Evolutionary conservation across 2,329 filamentous ascomycete species (phyloP), one percentile per base, ranked within the genome.

Genomic region (Hortaea sp.): DNA sequence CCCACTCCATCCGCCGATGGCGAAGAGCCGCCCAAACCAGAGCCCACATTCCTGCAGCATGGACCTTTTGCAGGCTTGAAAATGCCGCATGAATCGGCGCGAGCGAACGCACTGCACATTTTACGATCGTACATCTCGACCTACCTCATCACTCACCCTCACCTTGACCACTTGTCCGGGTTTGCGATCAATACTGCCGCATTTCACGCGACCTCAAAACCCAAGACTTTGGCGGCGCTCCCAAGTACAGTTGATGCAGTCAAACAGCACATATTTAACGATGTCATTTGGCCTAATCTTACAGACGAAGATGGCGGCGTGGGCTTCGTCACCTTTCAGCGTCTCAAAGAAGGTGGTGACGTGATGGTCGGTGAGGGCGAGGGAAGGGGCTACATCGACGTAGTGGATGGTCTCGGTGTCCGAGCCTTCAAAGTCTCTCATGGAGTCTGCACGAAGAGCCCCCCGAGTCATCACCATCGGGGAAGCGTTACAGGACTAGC

Each of bases 231-330:
- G 10, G 88, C 90, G 1, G 90, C 85, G 0, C 70, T 97, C 4
- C 88, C 89, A 0, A 83, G 81, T 29, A 94, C 90, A n/a, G 89
- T 98, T 43, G 77, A 87, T 40, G 89, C 90, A 0, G 82, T 98
- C 66, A 97, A 95, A 64, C 81, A 75, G 0, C 89, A 98, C 66
- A 87, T 98, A 49, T 98, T 98, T 72, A 98, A 98, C 67, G 94
- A 95, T 60, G 72, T 95, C 48, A 94, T 97, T 45, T 98, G 92
- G 92, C 92, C 92, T 0, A 98, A 98, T 56, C 70, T 98, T 35
- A 94, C 88, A 0, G 90, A 98, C 60, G 92, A 98, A 67, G 92
- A 95, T 63, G 88, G 89, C 31, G 92, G 92, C 27, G 89, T 89
- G 4, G 92, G 92, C 0, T 75, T 98, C 29, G 81, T 98, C 31